Percentiles rank a stretch among this genome's conserved stretches.
These are phyloP conservation scores for Botryotinia convoluta DNA, from an alignment of 2,329 filamentous ascomycete genomes.

Conservation along the genomic window DNA sequence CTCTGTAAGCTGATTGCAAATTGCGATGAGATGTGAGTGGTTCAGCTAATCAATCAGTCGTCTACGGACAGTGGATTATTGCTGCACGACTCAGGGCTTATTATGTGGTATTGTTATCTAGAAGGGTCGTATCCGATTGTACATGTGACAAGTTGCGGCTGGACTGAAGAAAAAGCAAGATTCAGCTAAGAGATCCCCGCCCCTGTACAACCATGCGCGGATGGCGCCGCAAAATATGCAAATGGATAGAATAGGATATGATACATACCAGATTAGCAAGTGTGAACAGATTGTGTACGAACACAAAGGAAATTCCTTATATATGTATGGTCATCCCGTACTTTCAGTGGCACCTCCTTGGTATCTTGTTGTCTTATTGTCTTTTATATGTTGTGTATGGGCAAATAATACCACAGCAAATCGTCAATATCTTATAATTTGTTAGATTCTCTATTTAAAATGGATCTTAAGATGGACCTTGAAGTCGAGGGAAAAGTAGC, in stretches of 20 bases:
- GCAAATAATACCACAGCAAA: not conserved
- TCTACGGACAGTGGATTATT: not conserved
- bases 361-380: not conserved
- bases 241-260: not conserved
- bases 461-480: not conserved
- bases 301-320: not conserved
- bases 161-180: not conserved
- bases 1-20: not conserved
- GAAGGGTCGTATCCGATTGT: not conserved
- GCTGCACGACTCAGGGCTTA: not conserved
- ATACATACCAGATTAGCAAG: not conserved
- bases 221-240: not conserved
- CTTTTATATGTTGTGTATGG: not conserved
- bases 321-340: not conserved
- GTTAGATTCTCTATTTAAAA: not conserved
- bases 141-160: not conserved
- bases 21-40: not conserved
- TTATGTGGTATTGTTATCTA: not conserved
- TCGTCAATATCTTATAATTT: not conserved
- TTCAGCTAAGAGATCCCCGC: not conserved
- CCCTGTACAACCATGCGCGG: not conserved
- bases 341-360: not conserved
- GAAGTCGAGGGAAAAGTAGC: conserved; percentile 24
- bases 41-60: not conserved
- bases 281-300: not conserved